Conservation (phyloP, 148 eudicot genomes). For the Vaccinium corymbosum region DNA sequence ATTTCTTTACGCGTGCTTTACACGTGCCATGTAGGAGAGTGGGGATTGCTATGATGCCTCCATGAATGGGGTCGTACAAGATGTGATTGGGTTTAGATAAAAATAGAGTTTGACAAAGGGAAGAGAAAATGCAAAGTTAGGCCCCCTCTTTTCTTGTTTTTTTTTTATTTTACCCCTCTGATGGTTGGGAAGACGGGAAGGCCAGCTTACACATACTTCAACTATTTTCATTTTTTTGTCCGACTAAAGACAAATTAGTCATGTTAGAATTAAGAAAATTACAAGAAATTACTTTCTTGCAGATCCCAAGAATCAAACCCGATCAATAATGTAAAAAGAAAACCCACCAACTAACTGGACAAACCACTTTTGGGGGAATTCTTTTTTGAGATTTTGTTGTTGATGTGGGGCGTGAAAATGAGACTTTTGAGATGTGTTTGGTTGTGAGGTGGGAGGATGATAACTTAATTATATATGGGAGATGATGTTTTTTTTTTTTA, state of each 20-base stretch:
- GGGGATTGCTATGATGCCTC: neutral
- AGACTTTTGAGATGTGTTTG: slow-evolving; percentile 6
- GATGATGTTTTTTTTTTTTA: slow-evolving; percentile 8
- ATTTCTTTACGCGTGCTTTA: neutral
- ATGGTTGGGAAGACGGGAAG: too few relatives aligned
- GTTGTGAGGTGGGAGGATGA: slow-evolving; percentile 4
- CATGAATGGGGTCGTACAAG: slow-evolving; percentile 8
- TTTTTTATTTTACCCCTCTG: too few relatives aligned
- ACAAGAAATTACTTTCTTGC: too few relatives aligned
- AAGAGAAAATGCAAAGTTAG: slow-evolving; percentile 4
- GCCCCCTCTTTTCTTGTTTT: too few relatives aligned
- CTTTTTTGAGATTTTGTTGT: neutral
- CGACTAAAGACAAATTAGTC: too few relatives aligned
- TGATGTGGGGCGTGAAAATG: neutral
- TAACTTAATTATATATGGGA: neutral
- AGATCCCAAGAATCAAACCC: too few relatives aligned
- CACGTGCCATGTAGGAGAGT: slow-evolving; percentile 13
- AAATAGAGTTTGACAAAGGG: neutral
- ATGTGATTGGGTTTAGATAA: neutral
- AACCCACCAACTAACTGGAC: too few relatives aligned
- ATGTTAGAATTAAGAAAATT: too few relatives aligned
- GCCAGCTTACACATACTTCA: too few relatives aligned
- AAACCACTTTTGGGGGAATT: neutral
- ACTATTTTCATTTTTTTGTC: too few relatives aligned
- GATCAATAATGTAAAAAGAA: too few relatives aligned